A percentile compares a stretch with the other conserved stretches of the same genome.
phyloP scores from a whole-genome alignment of 768 basidiomycete genomes.

The Punctularia strigosozonata region DNA sequence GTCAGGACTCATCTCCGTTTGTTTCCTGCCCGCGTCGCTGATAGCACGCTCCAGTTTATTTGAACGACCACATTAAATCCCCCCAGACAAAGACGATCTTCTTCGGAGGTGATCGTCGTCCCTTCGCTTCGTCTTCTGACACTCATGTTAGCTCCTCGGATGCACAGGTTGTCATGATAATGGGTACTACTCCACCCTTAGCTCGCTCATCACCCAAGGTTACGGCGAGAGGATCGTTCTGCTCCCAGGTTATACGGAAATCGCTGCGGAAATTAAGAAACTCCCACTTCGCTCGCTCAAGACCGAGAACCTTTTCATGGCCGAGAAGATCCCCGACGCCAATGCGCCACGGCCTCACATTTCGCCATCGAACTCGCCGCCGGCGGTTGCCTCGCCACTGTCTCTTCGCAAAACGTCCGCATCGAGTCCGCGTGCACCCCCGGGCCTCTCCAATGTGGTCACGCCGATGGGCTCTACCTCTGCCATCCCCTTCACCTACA shows the following conservation, averaged over 20 bases:
- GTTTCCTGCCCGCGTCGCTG: conserved; percentile 3
- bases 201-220: conserved; percentile 53
- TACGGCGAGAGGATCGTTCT: conserved; percentile 53
- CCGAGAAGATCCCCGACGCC: conserved; percentile 22
- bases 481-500: no score
- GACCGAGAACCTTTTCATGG: conserved; percentile 48
- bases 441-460: no score
- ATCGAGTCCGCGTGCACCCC: no score
- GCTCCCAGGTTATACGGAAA: conserved; percentile 48
- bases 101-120: conserved; percentile 44
- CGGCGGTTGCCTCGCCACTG: no score
- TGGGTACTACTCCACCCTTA: conserved; percentile 54
- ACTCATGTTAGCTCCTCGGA: background rate
- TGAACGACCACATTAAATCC: conserved; percentile 31
- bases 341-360: conserved; percentile 2
- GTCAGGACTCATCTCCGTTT: conserved; percentile 20
- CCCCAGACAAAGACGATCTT: conserved; percentile 56
- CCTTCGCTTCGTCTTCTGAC: conserved; percentile 1
- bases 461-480: no score
- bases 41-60: conserved; percentile 20
- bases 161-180: conserved; percentile 57
- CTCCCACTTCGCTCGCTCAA: conserved; percentile 41
- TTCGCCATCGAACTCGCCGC: conserved; percentile 16
- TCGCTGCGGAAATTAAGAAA: conserved; percentile 47
- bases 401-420: no score